phyloP scores from a whole-genome alignment of 257 asterid genomes.

The Apocynum venetum region DNA sequence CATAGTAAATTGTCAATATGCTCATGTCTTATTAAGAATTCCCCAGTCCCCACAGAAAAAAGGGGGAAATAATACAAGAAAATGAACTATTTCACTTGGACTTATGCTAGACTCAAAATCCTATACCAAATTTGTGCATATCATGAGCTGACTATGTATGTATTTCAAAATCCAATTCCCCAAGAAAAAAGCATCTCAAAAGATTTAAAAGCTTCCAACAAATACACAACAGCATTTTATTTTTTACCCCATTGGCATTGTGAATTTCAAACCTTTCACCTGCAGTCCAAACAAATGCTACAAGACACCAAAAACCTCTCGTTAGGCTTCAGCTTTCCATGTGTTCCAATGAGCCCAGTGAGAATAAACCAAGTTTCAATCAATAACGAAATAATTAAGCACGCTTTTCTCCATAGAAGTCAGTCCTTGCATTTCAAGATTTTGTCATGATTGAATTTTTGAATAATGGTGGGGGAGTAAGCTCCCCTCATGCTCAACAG shows the following conservation, averaged over 20 bases:
- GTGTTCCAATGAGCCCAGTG: slow-evolving; percentile 5
- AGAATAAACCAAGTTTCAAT: not conserved
- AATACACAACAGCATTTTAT: slow-evolving; percentile 23
- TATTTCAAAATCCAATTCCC: slow-evolving; percentile 7
- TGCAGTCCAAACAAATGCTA: slow-evolving; percentile 50
- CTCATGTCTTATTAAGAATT: slow-evolving; percentile 42
- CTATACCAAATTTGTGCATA: not conserved
- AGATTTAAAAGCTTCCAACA: slow-evolving; percentile 48
- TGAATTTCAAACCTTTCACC: slow-evolving; percentile 31
- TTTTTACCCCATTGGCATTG: slow-evolving; percentile 10
- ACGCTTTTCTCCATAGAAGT: not conserved
- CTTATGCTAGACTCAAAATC: slow-evolving; percentile 7
- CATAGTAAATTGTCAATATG: slow-evolving; percentile 41
- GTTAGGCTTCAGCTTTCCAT: slow-evolving; percentile 32
- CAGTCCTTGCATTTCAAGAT: slow-evolving; percentile 31
- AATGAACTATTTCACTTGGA: slow-evolving; percentile 15
- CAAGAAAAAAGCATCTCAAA: slow-evolving; percentile 33
- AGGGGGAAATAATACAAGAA: slow-evolving; percentile 25
- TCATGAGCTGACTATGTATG: slow-evolving; percentile 27
- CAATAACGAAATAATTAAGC: too few species aligned
- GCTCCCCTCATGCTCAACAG: too few species aligned
- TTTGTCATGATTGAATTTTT: not conserved
- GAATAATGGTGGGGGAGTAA: slow-evolving; percentile 13
- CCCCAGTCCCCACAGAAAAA: slow-evolving; percentile 9
- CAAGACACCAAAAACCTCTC: slow-evolving; percentile 26